Percentiles rank a stretch among this genome's conserved stretches.
Conservation (phyloP, 2,329 filamentous ascomycete genomes). For the Paecilomyces dactylethromorphus region DNA sequence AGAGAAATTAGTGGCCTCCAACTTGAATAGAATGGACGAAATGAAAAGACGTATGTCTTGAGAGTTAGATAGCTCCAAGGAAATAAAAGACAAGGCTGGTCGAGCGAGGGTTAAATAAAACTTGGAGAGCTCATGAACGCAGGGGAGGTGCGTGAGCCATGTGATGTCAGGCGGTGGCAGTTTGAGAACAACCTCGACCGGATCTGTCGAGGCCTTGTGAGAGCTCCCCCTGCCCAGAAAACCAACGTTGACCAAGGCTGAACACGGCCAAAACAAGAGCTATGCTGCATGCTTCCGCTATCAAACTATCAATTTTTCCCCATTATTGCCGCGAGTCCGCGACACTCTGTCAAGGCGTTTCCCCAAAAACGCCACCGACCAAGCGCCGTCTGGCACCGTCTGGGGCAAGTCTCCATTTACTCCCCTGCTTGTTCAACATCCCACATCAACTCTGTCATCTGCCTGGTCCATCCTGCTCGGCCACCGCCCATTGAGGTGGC, state of each 20-base stretch:
- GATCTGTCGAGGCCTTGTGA: neutral
- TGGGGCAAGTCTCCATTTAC: neutral
- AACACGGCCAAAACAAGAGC: neutral
- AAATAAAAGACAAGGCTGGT: neutral
- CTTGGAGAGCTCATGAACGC: neutral
- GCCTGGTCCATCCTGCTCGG: neutral
- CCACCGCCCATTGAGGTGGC: neutral
- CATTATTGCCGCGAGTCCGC: neutral
- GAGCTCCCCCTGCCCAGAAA: neutral
- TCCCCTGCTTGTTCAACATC: neutral
- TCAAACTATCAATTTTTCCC: neutral
- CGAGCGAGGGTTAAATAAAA: neutral
- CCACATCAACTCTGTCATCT: neutral
- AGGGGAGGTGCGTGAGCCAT: constrained; percentile 5
- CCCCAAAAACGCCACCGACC: neutral
- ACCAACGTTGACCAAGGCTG: neutral
- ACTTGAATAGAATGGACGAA: neutral
- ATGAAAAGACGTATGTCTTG: neutral
- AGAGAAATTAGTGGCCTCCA: neutral
- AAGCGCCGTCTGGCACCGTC: neutral
- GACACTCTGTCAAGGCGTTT: neutral
- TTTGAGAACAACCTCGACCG: neutral
- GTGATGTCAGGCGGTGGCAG: constrained; percentile 6
- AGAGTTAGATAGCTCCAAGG: neutral
- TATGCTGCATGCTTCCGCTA: neutral